Evolutionary conservation across 441 rosid genomes (phyloP).

Genomic region (Populus trichocarpa): DNA sequence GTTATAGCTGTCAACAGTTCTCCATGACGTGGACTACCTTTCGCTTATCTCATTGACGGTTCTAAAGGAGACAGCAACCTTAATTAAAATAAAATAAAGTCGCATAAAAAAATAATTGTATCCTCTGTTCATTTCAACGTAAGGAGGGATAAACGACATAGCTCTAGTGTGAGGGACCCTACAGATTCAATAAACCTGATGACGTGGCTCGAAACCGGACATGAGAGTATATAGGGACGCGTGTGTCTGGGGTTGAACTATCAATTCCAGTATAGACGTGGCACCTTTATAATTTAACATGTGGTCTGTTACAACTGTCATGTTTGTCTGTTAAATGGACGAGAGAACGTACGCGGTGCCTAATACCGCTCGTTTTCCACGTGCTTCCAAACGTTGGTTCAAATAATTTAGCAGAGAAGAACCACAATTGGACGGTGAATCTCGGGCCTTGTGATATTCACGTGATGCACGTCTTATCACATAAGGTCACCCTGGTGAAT

Average conservation of each 20-base stretch:
- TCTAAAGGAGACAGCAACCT: slow-evolving; percentile 27
- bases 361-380: slow-evolving; percentile 29
- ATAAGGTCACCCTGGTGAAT: no score
- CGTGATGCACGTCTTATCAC: no score
- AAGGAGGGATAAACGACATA: neutral
- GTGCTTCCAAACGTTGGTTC: slow-evolving; percentile 19
- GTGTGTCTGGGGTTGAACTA: slow-evolving; percentile 28
- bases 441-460: neutral
- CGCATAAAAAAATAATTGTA: neutral
- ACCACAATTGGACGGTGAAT: slow-evolving; percentile 18
- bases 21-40: slow-evolving; percentile 17
- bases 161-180: neutral
- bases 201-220: slow-evolving; percentile 25
- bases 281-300: slow-evolving; percentile 2
- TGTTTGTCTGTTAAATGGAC: slow-evolving; percentile 21
- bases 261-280: slow-evolving; percentile 24
- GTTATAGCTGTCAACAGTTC: slow-evolving; percentile 41
- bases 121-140: neutral
- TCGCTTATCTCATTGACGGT: slow-evolving; percentile 31
- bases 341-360: slow-evolving; percentile 1
- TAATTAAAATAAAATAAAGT: neutral
- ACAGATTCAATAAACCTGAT: neutral
- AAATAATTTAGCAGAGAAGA: neutral
- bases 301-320: slow-evolving; percentile 31
- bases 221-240: slow-evolving; percentile 4